These are phyloP conservation scores for Ogataea parapolymorpha DNA, from an alignment of 805 yeast species.

Conservation along the genomic window DNA sequence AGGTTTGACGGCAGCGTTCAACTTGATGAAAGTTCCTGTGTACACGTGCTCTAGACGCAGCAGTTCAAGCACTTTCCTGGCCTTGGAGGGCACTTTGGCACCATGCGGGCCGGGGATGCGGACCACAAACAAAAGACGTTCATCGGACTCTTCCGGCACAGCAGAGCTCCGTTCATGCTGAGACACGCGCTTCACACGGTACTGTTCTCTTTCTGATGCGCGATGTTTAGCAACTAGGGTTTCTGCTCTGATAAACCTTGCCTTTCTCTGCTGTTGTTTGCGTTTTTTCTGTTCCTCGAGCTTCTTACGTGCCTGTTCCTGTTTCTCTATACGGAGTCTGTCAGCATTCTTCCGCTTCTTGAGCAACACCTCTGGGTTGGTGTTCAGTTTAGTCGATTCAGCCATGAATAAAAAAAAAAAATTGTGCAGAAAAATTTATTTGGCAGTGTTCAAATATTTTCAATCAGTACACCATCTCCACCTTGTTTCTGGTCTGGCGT, in stretches of 20 bases:
- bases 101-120: slow-evolving; percentile 65
- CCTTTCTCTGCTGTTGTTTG: slow-evolving; percentile 41
- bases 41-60: slow-evolving; percentile 58
- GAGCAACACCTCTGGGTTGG: slow-evolving; percentile 73
- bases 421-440: slow-evolving; percentile 3
- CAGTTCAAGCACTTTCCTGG: slow-evolving; percentile 53
- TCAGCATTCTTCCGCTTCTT: slow-evolving; percentile 79
- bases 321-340: slow-evolving; percentile 67
- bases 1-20: slow-evolving; percentile 56
- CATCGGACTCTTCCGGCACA: slow-evolving; percentile 32
- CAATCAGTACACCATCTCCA: slow-evolving; percentile 28
- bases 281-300: slow-evolving; percentile 43
- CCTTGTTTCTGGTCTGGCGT: slow-evolving; percentile 26
- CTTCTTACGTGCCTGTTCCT: slow-evolving; percentile 56
- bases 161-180: slow-evolving; percentile 44
- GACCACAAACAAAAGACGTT: slow-evolving; percentile 58
- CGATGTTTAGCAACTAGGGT: slow-evolving; percentile 62
- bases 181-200: slow-evolving; percentile 62
- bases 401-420: slow-evolving; percentile 19
- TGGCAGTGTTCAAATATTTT: slow-evolving; percentile 3
- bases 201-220: slow-evolving; percentile 63
- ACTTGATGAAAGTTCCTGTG: slow-evolving; percentile 70
- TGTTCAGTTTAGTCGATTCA: slow-evolving; percentile 42
- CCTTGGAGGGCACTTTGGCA: slow-evolving; percentile 63
- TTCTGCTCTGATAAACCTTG: slow-evolving; percentile 71